These are phyloP conservation scores for Pseudogymnoascus sp. DNA, from an alignment of 2,329 filamentous ascomycete genomes.

Conservation along the genomic window DNA sequence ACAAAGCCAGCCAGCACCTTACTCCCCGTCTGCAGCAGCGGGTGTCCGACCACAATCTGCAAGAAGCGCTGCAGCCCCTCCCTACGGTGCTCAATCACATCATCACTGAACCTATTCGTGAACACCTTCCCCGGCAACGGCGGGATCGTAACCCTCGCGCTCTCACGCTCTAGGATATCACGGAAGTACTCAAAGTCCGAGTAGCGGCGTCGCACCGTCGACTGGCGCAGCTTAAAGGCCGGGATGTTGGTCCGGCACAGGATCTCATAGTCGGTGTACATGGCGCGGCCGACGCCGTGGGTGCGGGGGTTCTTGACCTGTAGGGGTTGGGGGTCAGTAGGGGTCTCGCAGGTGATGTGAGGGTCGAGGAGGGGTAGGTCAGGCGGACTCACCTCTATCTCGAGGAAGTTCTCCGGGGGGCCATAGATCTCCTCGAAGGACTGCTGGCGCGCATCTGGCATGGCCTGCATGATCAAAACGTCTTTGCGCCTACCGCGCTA, in stretches of 20 bases:
- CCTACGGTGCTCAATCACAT: conserved; percentile 90
- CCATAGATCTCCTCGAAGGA: conserved; percentile 99
- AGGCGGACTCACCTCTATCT: conserved; percentile 70
- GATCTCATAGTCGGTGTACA: conserved; percentile 99
- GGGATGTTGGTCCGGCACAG: conserved; percentile 97
- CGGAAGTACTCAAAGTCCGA: conserved; percentile 98
- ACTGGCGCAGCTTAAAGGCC: conserved; percentile 91
- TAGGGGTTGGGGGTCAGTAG: conserved; percentile 13
- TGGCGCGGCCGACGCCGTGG: conserved; percentile 85
- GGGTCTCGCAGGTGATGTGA: neutral
- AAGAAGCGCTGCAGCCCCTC: conserved; percentile 91
- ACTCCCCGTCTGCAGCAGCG: conserved; percentile 91
- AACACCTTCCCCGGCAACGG: conserved; percentile 96
- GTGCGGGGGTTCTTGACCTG: conserved; percentile 91
- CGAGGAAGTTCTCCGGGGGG: conserved; percentile 95
- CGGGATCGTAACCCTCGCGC: conserved; percentile 87
- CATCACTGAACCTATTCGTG: conserved; percentile 94
- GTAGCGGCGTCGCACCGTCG: conserved; percentile 84
- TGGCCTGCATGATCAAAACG: conserved; percentile 46
- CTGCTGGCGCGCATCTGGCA: conserved; percentile 74
- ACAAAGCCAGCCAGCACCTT: conserved; percentile 96
- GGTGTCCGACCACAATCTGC: conserved; percentile 95
- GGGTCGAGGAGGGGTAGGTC: conserved; percentile 1
- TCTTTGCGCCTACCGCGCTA: neutral
- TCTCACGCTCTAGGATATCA: conserved; percentile 94